Evolutionary conservation across 257 asterid species (phyloP).

Genomic region (Solanum sparsipilum): DNA sequence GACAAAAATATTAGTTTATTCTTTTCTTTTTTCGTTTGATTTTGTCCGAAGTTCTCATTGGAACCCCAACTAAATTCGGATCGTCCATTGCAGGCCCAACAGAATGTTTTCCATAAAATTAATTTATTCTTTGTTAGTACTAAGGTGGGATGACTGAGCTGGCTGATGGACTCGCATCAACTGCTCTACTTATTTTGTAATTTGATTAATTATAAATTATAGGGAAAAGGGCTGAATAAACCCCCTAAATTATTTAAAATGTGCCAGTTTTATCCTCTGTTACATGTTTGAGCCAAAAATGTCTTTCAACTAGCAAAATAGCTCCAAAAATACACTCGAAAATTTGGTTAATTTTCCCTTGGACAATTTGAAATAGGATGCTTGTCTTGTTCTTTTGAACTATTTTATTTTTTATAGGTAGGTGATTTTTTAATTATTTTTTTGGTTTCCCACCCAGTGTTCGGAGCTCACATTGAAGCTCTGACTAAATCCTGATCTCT

Average conservation of each 20-base stretch:
- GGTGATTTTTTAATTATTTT: too few species aligned
- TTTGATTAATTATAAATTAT: background rate
- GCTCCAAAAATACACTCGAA: background rate
- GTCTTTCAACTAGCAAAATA: background rate
- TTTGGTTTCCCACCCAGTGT: too few species aligned
- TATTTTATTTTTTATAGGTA: too few species aligned
- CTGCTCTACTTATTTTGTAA: background rate
- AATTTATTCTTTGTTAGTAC: background rate
- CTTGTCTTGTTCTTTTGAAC: background rate
- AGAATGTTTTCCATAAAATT: background rate
- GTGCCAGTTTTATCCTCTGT: background rate
- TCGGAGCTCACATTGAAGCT: background rate
- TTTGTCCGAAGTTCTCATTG: background rate
- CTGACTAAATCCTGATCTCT: too few species aligned
- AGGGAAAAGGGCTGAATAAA: background rate
- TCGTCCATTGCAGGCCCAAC: background rate
- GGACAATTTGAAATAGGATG: background rate
- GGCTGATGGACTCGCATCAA: background rate
- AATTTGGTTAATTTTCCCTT: background rate
- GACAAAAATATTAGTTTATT: background rate
- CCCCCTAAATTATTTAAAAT: background rate
- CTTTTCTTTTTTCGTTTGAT: background rate
- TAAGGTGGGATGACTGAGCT: background rate
- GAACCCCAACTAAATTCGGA: background rate
- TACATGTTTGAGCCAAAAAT: background rate